Evolutionary conservation across 805 yeast genomes (phyloP), one percentile per base, ranked within the genome.

Genomic region (Zygosaccharomyces bailii): DNA sequence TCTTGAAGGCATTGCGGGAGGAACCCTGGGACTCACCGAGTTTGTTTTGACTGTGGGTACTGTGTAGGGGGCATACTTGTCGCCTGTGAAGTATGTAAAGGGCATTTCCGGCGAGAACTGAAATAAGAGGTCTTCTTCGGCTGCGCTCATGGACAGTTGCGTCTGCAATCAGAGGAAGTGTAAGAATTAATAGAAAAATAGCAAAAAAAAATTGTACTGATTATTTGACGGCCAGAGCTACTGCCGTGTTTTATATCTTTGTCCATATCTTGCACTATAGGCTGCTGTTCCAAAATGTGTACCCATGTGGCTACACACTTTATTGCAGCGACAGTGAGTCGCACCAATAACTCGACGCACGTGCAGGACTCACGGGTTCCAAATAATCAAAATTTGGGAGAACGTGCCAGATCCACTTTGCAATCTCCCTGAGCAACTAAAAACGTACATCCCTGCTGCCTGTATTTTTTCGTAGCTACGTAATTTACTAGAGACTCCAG

Each of bases 31-130:
- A 4, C 14, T 25, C 20, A 13, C 31, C n/a, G 32, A 13, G 20
- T 37, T 23, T 9, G 23, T 20, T 14, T 11, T 37, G 23, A 14
- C n/a, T 9, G 30, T 25, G 20, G 40, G 40, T 3, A 37, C 32
- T 17, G 40, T 37, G 21, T 37, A 37, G 13, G 40, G 40, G 8
- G 30, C 16, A 25, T 16, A 37, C n/a, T 25, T 19, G 37, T 34
- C 23, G n/a, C 2, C n/a, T 13, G 27, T 19, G 20, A 13, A 37
- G 19, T 29, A 25, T 5, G 30, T 16, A 8, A 6, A 7, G 3
- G 40, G 30, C 24, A 37, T 25, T 14, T 37, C 33, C 4, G 40
- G 40, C 13, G 40, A 37, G 10, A 37, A 37, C 11, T 37, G 40
- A 23, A 37, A 37, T 16, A 37, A 11, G 17, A 16, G 30, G 14